Evolutionary conservation across 495 filamentous ascomycete species (phyloP).

Genomic region (Parathielavia hyrcaniae): DNA sequence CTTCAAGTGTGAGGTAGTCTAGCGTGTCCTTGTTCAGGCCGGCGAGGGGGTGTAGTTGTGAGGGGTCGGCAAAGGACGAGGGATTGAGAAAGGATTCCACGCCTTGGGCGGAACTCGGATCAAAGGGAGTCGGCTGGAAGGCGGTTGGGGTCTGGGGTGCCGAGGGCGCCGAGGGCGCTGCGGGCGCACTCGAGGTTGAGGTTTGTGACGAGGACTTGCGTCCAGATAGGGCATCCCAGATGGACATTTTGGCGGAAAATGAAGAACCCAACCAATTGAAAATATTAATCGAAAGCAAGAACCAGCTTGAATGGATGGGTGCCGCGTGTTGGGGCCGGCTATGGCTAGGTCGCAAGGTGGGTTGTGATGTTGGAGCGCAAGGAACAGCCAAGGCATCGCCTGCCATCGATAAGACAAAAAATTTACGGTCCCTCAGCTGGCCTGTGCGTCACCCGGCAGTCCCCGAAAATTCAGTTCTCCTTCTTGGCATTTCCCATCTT

Average conservation of each 20-base stretch:
- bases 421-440: slow-evolving; percentile 24
- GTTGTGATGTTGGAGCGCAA: slow-evolving; percentile 8
- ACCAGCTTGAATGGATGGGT: slow-evolving; percentile 6
- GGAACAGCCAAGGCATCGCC: slow-evolving; percentile 17
- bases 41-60: slow-evolving; percentile 85
- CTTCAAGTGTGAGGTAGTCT: slow-evolving; percentile 90
- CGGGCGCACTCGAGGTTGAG: slow-evolving; percentile 24
- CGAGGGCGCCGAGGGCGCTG: slow-evolving; percentile 26
- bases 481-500: neutral
- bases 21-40: slow-evolving; percentile 86
- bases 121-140: slow-evolving; percentile 55
- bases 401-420: slow-evolving; percentile 25
- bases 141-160: slow-evolving; percentile 35
- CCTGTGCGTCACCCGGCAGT: slow-evolving; percentile 16
- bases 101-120: slow-evolving; percentile 65
- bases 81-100: slow-evolving; percentile 72
- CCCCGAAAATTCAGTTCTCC: neutral
- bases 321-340: slow-evolving; percentile 5
- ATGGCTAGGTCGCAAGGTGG: slow-evolving; percentile 7
- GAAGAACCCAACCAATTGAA: neutral
- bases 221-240: slow-evolving; percentile 85
- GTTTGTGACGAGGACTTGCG: slow-evolving; percentile 57
- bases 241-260: slow-evolving; percentile 44
- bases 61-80: slow-evolving; percentile 70
- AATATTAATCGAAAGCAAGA: neutral